phyloP scores from a whole-genome alignment of 805 yeast species.

The Candida boleticola region DNA sequence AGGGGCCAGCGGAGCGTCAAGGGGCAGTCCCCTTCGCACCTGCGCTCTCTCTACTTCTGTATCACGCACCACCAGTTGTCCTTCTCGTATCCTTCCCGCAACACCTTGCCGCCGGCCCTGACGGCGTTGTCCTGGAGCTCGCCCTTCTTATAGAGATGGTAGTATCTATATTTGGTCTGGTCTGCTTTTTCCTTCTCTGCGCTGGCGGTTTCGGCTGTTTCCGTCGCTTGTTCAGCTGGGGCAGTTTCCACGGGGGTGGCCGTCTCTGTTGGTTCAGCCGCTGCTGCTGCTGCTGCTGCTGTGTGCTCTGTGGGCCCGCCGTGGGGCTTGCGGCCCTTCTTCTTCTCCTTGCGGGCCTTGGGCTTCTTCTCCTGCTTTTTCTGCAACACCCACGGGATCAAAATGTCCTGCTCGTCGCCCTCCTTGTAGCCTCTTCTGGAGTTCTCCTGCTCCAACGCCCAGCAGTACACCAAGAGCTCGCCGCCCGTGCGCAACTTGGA shows the following conservation, averaged over 20 bases:
- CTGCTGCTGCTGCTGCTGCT: conserved; percentile 11
- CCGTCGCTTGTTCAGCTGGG: conserved; percentile 7
- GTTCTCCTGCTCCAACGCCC: conserved; percentile 92
- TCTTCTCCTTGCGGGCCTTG: conserved; percentile 19
- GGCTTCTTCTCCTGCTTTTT: conserved; percentile 40
- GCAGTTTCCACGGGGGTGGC: conserved; percentile 11
- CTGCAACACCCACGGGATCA: conserved; percentile 93
- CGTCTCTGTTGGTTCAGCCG: conserved; percentile 6
- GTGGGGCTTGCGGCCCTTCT: conserved; percentile 15
- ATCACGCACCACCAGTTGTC: conserved; percentile 85
- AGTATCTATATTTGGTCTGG: conserved; percentile 75
- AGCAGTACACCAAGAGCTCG: conserved; percentile 78
- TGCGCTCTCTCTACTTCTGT: too few species aligned
- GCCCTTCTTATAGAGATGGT: conserved; percentile 82
- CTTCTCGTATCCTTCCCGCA: conserved; percentile 79
- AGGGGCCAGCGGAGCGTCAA: too few species aligned
- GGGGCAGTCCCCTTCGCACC: too few species aligned
- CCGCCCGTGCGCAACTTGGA: conserved; percentile 60
- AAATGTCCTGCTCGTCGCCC: conserved; percentile 88
- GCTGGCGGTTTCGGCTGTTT: conserved; percentile 15
- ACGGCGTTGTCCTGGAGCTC: conserved; percentile 73
- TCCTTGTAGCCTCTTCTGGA: conserved; percentile 89
- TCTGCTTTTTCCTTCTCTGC: conserved; percentile 20
- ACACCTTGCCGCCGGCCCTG: conserved; percentile 67
- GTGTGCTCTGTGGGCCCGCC: too few species aligned